Conservation (phyloP, 139 green algal species). For the Edaphochlamys debaryana region DNA sequence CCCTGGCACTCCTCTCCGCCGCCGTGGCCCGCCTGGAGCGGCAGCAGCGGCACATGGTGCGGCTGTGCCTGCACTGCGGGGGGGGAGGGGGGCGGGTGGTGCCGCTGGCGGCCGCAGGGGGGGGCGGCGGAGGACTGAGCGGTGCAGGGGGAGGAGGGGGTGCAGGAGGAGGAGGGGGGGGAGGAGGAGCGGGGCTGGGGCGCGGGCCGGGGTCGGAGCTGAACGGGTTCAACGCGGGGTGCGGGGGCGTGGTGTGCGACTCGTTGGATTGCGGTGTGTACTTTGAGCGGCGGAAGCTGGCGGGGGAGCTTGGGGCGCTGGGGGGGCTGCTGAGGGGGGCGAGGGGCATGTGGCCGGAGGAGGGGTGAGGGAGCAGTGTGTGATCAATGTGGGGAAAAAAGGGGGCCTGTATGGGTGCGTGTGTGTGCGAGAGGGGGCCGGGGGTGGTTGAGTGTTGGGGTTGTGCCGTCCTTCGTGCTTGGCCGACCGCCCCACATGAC, state of each 20-base stretch:
- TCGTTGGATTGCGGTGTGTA: slow-evolving; percentile 93
- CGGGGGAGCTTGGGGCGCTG: slow-evolving; percentile 35
- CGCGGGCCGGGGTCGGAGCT: neutral
- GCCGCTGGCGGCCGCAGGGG: neutral
- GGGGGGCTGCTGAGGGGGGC: neutral
- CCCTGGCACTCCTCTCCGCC: slow-evolving; percentile 44
- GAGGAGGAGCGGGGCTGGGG: neutral
- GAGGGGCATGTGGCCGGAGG: slow-evolving; percentile 20
- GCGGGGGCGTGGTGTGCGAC: slow-evolving; percentile 82
- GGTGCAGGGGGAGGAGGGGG: neutral
- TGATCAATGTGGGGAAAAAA: too few relatives aligned
- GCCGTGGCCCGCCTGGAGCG: slow-evolving; percentile 64
- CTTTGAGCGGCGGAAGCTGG: slow-evolving; percentile 90
- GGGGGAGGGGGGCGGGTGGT: slow-evolving; percentile 64
- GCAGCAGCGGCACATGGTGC: slow-evolving; percentile 73
- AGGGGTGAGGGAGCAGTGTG: too few relatives aligned
- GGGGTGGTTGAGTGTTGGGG: too few relatives aligned
- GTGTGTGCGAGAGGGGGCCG: too few relatives aligned
- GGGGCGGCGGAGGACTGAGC: neutral
- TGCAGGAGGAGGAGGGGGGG: neutral
- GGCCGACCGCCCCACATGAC: too few relatives aligned
- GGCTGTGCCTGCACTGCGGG: slow-evolving; percentile 83
- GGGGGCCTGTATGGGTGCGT: too few relatives aligned
- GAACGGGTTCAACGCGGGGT: neutral
- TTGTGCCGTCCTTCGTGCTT: too few relatives aligned